Percentiles rank a stretch among this genome's conserved stretches.
Evolutionary conservation across 2,329 filamentous ascomycete species (phyloP).

Genomic region (Aspergillus novofumigatus): DNA sequence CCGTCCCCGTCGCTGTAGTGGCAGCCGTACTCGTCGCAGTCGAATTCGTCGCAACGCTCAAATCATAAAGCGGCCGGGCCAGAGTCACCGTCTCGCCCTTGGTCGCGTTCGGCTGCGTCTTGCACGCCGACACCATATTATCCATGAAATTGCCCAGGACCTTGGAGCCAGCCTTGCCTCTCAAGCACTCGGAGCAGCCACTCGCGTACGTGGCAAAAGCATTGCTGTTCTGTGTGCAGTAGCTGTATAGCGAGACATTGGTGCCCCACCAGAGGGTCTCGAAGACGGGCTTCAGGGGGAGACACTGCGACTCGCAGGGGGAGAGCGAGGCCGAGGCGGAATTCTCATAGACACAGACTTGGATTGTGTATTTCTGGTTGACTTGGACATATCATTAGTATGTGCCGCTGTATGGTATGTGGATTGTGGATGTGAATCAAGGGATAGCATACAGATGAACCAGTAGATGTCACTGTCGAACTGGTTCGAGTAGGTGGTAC

Average conservation of each 20-base stretch:
- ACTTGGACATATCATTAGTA: neutral
- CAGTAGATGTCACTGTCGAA: neutral
- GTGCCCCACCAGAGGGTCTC: neutral
- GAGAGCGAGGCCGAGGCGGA: neutral
- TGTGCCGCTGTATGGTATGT: no score
- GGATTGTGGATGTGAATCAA: neutral
- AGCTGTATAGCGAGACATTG: neutral
- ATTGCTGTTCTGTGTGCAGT: neutral
- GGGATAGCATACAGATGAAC: neutral
- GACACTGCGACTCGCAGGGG: neutral
- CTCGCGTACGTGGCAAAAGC: neutral
- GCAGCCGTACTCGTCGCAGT: neutral
- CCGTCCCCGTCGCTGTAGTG: neutral
- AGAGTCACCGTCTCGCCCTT: conserved; percentile 2
- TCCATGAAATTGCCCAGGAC: conserved; percentile 2
- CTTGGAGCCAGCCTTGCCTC: neutral
- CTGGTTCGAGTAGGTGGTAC: neutral
- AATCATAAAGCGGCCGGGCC: neutral
- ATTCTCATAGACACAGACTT: neutral
- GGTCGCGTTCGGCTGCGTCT: neutral
- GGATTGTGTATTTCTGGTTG: conserved; percentile 3
- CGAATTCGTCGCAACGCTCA: neutral
- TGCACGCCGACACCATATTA: neutral
- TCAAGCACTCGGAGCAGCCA: neutral
- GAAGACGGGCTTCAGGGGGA: neutral